phyloP scores from a whole-genome alignment of 305 asterid species.

The Fraxinus dipetala region DNA sequence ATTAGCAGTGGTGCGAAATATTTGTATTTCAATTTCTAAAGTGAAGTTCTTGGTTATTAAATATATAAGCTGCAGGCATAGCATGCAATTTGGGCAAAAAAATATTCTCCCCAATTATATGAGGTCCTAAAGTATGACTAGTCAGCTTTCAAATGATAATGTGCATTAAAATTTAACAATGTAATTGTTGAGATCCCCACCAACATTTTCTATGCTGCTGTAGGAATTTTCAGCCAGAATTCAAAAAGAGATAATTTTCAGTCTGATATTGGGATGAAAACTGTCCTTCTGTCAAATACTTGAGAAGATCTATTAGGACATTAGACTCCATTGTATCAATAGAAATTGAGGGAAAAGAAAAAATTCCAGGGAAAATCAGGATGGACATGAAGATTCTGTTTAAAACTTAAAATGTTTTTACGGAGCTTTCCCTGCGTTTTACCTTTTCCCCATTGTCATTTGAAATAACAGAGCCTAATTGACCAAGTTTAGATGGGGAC shows the following conservation, averaged over 20 bases:
- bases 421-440: background rate
- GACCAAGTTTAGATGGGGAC: background rate
- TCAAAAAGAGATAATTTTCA: background rate
- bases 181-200: background rate
- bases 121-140: background rate
- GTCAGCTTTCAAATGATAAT: background rate
- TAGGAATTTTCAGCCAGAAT: background rate
- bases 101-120: background rate
- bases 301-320: background rate
- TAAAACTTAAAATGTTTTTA: background rate
- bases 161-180: background rate
- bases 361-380: background rate
- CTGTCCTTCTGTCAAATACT: background rate
- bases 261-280: background rate
- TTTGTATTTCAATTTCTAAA: background rate
- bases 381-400: background rate
- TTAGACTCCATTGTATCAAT: background rate
- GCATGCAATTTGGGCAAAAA: background rate
- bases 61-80: background rate
- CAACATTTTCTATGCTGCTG: background rate
- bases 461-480: background rate
- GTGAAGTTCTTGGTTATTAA: background rate
- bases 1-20: background rate
- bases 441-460: background rate
- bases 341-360: background rate